Evolutionary conservation across 202 grass and related monocot genomes (phyloP).

Genomic region (Setaria viridis): DNA sequence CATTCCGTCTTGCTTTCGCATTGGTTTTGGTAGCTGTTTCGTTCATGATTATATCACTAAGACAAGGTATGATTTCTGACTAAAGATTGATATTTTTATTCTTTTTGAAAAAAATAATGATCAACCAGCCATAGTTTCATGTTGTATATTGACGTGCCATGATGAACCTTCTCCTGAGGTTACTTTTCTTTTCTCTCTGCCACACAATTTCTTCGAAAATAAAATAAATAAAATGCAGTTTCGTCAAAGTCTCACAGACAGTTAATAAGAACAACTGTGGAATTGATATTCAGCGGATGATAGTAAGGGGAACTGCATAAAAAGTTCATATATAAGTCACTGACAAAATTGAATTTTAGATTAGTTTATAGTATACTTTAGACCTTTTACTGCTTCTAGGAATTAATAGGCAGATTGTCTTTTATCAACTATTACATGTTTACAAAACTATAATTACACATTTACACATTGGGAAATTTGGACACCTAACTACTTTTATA

Average conservation of each 20-base stretch:
- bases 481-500: neutral
- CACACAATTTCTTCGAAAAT: neutral
- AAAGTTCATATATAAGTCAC: neutral
- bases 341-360: neutral
- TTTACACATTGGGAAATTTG: neutral
- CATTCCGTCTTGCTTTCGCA: slow-evolving; percentile 68
- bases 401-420: neutral
- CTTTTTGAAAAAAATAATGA: neutral
- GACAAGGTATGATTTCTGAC: slow-evolving; percentile 63
- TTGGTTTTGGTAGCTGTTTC: slow-evolving; percentile 63
- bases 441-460: neutral
- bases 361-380: neutral
- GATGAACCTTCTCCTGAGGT: neutral
- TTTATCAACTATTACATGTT: neutral
- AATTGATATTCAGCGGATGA: neutral
- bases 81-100: neutral
- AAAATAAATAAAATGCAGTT: neutral
- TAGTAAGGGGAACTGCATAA: neutral
- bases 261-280: neutral
- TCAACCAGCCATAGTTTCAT: neutral
- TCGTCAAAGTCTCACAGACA: neutral
- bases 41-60: slow-evolving; percentile 73
- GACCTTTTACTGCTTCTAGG: neutral
- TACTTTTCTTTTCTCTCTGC: neutral
- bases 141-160: neutral